These are phyloP conservation scores for Aspergillus cejpii DNA, from an alignment of 2,329 filamentous ascomycete species.

Conservation along the genomic window DNA sequence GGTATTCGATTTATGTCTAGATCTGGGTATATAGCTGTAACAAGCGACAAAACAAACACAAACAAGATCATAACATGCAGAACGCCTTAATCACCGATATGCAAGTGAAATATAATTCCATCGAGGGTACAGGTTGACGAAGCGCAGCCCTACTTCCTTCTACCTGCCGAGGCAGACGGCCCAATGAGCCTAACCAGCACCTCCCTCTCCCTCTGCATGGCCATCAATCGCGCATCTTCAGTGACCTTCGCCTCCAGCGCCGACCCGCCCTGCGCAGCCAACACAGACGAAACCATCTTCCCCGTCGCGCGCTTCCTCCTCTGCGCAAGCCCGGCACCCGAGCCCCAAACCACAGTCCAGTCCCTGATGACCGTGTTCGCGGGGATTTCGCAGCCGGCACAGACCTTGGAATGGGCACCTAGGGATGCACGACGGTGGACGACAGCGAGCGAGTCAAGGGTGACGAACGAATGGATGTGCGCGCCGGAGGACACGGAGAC, in stretches of 20 bases:
- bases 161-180: conserved; percentile 19
- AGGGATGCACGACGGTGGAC: conserved; percentile 31
- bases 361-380: conserved; percentile 57
- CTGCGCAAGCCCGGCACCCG: conserved; percentile 43
- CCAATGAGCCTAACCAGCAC: conserved; percentile 59
- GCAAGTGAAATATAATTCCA: no score
- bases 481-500: conserved; percentile 34
- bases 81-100: neutral
- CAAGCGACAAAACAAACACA: neutral
- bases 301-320: conserved; percentile 26
- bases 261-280: conserved; percentile 9
- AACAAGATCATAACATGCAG: neutral
- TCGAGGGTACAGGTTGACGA: no score
- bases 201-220: conserved; percentile 61
- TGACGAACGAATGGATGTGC: conserved; percentile 34
- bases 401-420: conserved; percentile 61
- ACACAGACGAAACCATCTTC: conserved; percentile 8
- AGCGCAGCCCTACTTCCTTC: conserved; percentile 25
- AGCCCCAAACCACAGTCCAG: conserved; percentile 63
- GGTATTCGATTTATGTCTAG: neutral
- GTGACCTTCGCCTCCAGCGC: conserved; percentile 53
- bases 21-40: neutral
- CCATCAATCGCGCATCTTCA: conserved; percentile 57
- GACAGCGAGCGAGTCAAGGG: conserved; percentile 43
- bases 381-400: conserved; percentile 54